phyloP scores from a whole-genome alignment of 2,329 filamentous ascomycete species.

The Fusarium camptoceras region DNA sequence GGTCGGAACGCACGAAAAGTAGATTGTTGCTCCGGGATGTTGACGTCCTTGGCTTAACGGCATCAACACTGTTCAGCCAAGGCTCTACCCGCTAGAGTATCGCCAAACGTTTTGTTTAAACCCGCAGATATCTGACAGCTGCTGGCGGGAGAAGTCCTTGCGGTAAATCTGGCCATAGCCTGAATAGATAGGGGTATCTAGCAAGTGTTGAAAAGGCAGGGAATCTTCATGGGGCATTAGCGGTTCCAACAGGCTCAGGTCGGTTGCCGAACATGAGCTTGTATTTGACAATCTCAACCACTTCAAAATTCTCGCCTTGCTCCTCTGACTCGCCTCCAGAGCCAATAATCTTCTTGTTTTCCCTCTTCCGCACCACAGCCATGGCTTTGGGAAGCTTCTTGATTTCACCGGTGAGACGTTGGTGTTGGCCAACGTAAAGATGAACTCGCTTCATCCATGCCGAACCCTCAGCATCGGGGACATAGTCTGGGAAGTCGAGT shows the following conservation, averaged over 20 bases:
- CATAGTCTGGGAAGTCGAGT: constrained; percentile 82
- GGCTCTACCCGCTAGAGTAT: not conserved
- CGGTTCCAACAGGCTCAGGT: constrained; percentile 82
- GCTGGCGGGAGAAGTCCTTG: not conserved
- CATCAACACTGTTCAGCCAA: too few species aligned
- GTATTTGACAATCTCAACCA: constrained; percentile 87
- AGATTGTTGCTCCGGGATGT: not conserved
- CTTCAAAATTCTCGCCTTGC: constrained; percentile 71
- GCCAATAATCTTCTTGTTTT: constrained; percentile 57
- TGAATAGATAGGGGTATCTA: not conserved
- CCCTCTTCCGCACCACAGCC: constrained; percentile 77
- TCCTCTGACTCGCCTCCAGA: constrained; percentile 54
- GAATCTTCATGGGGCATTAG: constrained; percentile 46
- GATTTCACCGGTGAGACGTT: constrained; percentile 88
- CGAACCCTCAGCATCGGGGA: constrained; percentile 59
- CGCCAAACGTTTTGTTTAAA: not conserved
- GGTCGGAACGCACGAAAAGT: not conserved
- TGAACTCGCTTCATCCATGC: constrained; percentile 93
- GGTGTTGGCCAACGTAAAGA: constrained; percentile 88
- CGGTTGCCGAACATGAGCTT: constrained; percentile 87
- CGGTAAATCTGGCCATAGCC: too few species aligned
- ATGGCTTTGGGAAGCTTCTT: constrained; percentile 85
- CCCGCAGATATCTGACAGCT: not conserved
- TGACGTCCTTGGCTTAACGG: not conserved
- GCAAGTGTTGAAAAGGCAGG: not conserved